Conservation (phyloP, 345 rosid species). For the Eucalyptus lansdowneana region DNA sequence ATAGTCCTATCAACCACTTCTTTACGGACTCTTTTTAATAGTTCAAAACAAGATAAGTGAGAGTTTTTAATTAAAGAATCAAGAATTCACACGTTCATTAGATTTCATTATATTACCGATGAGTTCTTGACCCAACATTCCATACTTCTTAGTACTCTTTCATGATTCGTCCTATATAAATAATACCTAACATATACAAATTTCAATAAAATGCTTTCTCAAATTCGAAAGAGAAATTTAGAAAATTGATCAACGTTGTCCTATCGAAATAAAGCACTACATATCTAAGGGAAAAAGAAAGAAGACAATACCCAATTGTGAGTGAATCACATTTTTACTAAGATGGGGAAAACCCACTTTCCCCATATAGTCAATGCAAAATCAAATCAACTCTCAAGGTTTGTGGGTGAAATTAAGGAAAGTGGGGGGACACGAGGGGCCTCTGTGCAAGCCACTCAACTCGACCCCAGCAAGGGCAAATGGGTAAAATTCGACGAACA, state of each 20-base stretch:
- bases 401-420: background rate
- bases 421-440: background rate
- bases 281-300: background rate
- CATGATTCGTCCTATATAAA: no score
- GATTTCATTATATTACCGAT: background rate
- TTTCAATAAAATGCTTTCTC: accelerated
- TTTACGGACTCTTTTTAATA: background rate
- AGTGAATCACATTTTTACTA: background rate
- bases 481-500: background rate
- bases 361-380: background rate
- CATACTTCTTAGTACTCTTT: background rate
- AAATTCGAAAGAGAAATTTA: background rate
- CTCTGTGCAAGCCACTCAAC: background rate
- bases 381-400: background rate
- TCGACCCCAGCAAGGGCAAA: background rate
- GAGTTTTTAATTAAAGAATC: background rate
- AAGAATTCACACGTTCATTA: background rate
- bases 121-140: background rate
- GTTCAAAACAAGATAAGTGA: background rate
- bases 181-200: background rate
- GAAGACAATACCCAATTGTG: background rate
- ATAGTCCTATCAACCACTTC: background rate
- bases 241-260: accelerated
- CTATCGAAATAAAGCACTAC: background rate
- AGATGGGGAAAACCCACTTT: background rate